phyloP scores from a whole-genome alignment of 2,329 filamentous ascomycete genomes.

The Dryadomyces quercus-mongolicae region DNA sequence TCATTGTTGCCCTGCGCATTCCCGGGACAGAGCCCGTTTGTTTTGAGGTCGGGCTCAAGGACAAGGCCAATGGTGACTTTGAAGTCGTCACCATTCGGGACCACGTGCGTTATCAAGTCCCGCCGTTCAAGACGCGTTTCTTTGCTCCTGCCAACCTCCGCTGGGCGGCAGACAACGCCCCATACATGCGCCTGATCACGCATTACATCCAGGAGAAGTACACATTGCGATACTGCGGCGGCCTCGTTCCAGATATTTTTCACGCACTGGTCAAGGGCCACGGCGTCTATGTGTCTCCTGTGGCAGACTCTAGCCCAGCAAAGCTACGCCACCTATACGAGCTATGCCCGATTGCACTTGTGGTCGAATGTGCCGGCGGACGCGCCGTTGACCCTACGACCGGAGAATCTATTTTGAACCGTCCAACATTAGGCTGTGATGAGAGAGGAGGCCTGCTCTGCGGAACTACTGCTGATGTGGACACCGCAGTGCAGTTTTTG shows the following conservation, averaged over 20 bases:
- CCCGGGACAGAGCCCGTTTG: conserved; percentile 27
- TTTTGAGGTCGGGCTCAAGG: conserved; percentile 36
- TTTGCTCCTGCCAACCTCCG: conserved; percentile 53
- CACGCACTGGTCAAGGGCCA: conserved; percentile 50
- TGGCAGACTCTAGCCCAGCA: conserved; percentile 35
- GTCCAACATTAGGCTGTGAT: conserved; percentile 26
- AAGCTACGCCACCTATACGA: conserved; percentile 50
- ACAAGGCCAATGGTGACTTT: conserved; percentile 9
- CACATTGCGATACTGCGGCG: conserved; percentile 48
- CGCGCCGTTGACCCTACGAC: conserved; percentile 36
- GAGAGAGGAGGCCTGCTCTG: conserved; percentile 39
- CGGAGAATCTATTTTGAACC: conserved; percentile 28
- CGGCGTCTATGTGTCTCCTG: conserved; percentile 47
- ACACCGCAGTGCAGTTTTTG: conserved; percentile 10
- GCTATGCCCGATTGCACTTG: conserved; percentile 44
- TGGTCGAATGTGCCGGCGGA: conserved; percentile 49
- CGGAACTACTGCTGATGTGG: conserved; percentile 37
- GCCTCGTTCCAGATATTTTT: conserved; percentile 48
- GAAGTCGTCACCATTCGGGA: conserved; percentile 26
- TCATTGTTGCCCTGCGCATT: conserved; percentile 39
- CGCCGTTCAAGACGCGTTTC: conserved; percentile 33
- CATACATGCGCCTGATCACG: conserved; percentile 36
- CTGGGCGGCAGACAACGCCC: conserved; percentile 35
- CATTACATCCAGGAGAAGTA: conserved; percentile 40
- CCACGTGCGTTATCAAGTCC: conserved; percentile 22